Evolutionary conservation across 345 rosid species (phyloP).

Genomic region (Pugionium dolabratum): DNA sequence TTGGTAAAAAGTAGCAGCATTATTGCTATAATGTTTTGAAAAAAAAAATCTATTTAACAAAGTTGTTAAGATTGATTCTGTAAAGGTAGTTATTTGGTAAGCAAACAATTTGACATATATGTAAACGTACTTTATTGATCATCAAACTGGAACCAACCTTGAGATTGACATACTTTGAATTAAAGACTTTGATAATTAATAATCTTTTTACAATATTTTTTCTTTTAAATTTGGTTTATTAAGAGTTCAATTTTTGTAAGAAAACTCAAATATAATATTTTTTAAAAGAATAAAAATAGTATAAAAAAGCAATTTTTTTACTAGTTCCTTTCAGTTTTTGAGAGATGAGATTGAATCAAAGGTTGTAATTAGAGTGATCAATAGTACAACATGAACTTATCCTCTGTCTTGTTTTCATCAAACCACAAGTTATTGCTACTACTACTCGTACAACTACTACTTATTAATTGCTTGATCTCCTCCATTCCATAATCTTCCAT

Average conservation of each 20-base stretch:
- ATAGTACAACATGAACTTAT: conserved; percentile 58
- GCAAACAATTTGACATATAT: conserved; percentile 27
- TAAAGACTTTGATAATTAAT: neutral
- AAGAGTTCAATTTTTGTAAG: neutral
- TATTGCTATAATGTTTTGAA: conserved; percentile 4
- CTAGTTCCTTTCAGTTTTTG: neutral
- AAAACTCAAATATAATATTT: neutral
- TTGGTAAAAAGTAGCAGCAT: neutral
- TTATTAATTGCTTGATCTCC: conserved; percentile 75
- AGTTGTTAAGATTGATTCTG: neutral
- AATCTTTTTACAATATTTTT: neutral
- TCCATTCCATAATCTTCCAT: conserved; percentile 64
- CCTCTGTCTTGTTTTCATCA: conserved; percentile 62
- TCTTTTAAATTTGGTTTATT: neutral
- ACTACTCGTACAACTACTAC: conserved; percentile 48
- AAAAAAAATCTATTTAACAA: neutral
- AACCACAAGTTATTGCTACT: conserved; percentile 49
- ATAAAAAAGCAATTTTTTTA: neutral
- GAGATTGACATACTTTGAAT: conserved; percentile 15
- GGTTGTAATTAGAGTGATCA: conserved; percentile 33
- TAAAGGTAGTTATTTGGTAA: conserved; percentile 27
- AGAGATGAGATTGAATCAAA: neutral
- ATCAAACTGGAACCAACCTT: conserved; percentile 1
- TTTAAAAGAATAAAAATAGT: neutral
- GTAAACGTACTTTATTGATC: neutral